Evolutionary conservation across 2,329 filamentous ascomycete species (phyloP).

Genomic region (Calonectria pseudoturangicola): DNA sequence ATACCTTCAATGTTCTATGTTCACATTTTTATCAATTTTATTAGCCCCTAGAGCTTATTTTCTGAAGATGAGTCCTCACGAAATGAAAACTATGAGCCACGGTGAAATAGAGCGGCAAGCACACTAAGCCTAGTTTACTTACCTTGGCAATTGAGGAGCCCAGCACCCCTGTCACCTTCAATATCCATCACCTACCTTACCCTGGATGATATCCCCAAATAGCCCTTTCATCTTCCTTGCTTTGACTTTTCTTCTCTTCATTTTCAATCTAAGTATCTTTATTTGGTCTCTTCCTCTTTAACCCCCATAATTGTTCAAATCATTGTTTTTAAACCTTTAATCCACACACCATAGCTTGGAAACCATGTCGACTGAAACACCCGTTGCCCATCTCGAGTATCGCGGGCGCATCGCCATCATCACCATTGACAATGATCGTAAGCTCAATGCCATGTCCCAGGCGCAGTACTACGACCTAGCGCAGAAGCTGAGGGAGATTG

Average conservation of each 20-base stretch:
- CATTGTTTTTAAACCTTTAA: neutral
- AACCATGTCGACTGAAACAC: constrained; percentile 48
- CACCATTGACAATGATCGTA: constrained; percentile 88
- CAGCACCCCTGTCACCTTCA: neutral
- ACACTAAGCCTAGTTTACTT: neutral
- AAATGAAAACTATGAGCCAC: no score
- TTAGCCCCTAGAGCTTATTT: neutral
- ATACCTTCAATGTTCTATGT: neutral
- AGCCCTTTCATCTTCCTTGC: constrained; percentile 5
- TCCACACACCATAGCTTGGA: neutral
- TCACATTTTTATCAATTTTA: neutral
- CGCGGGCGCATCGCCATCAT: constrained; percentile 77
- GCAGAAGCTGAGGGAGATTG: constrained; percentile 84
- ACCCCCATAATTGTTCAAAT: no score
- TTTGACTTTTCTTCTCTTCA: constrained; percentile 24
- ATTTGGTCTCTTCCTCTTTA: neutral
- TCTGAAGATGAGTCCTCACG: neutral
- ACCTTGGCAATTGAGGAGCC: constrained; percentile 24
- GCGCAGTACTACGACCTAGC: constrained; percentile 87
- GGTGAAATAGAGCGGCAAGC: neutral
- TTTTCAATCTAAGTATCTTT: neutral
- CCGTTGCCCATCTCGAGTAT: constrained; percentile 62
- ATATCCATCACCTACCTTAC: neutral
- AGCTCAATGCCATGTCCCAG: constrained; percentile 88
- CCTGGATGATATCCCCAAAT: constrained; percentile 15